phyloP scores from a whole-genome alignment of 2,329 filamentous ascomycete genomes.

The Mycogone perniciosa region DNA sequence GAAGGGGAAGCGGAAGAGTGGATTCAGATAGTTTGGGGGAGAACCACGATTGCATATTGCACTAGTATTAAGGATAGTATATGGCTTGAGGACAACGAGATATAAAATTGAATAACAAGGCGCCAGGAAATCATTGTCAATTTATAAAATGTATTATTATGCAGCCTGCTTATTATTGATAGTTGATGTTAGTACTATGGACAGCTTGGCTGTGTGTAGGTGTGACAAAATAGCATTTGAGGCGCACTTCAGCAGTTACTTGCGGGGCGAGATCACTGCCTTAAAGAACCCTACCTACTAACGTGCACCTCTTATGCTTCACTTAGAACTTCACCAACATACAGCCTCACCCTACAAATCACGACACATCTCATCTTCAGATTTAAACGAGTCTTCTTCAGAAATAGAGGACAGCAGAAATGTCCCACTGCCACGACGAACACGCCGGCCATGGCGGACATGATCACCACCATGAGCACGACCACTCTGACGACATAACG shows the following conservation, averaged over 20 bases:
- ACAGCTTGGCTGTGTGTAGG: neutral
- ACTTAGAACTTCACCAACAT: slow-evolving; percentile 14
- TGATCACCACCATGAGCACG: slow-evolving; percentile 58
- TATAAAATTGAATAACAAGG: too few species aligned
- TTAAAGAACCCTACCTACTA: neutral
- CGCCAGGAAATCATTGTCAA: too few species aligned
- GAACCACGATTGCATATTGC: neutral
- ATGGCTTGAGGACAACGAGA: neutral
- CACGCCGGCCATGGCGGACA: slow-evolving; percentile 46
- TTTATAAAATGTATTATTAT: too few species aligned
- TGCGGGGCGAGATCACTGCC: slow-evolving; percentile 6
- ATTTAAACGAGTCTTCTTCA: neutral
- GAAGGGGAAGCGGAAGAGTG: slow-evolving; percentile 38
- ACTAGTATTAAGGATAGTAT: neutral
- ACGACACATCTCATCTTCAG: neutral
- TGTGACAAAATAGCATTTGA: neutral
- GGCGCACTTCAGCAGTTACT: neutral
- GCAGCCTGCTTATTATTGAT: neutral
- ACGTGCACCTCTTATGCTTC: neutral
- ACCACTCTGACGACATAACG: slow-evolving; percentile 87
- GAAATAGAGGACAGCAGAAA: slow-evolving; percentile 12
- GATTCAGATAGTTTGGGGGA: slow-evolving; percentile 28
- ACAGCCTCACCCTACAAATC: neutral
- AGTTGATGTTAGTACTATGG: neutral
- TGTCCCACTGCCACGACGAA: slow-evolving; percentile 47